A percentile compares a stretch with the other conserved stretches of the same genome.
Conservation (phyloP, 441 rosid species). For the Jatropha podagrica region DNA sequence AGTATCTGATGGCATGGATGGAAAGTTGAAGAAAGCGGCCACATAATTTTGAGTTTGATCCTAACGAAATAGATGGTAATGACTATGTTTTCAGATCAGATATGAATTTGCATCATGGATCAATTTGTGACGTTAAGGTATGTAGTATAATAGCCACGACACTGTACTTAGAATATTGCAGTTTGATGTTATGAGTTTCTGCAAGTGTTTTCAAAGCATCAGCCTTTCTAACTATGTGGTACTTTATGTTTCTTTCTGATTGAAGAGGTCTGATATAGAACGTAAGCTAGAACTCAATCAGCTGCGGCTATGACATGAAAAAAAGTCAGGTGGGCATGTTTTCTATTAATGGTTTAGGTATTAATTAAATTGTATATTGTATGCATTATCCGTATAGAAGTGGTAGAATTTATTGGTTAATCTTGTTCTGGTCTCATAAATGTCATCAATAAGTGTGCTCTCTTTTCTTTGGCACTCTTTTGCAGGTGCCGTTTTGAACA, state of each 20-base stretch:
- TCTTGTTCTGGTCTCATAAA: background rate
- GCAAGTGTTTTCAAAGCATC: background rate
- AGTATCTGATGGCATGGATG: conserved; percentile 60
- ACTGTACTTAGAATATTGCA: conserved; percentile 3
- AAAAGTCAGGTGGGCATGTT: background rate
- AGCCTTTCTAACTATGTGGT: conserved; percentile 2
- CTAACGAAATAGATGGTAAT: conserved; percentile 31
- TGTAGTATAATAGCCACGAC: background rate
- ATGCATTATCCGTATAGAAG: background rate
- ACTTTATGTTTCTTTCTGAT: background rate
- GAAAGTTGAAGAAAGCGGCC: conserved; percentile 51
- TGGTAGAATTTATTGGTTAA: background rate
- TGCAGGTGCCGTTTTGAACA: background rate
- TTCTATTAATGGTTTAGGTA: background rate
- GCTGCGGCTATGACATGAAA: background rate
- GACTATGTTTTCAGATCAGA: conserved; percentile 57
- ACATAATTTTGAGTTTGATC: conserved; percentile 41
- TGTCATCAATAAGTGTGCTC: background rate
- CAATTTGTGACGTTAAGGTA: conserved; percentile 40
- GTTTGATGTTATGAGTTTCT: background rate
- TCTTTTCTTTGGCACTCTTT: background rate
- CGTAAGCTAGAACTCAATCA: background rate
- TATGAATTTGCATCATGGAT: conserved; percentile 19
- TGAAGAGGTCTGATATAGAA: background rate
- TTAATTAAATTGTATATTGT: background rate